A percentile compares a stretch with the other conserved stretches of the same genome.
These are phyloP conservation scores for Ophiognomonia clavigignenti-juglandacearum DNA, from an alignment of 2,329 filamentous ascomycete species.

Conservation along the genomic window DNA sequence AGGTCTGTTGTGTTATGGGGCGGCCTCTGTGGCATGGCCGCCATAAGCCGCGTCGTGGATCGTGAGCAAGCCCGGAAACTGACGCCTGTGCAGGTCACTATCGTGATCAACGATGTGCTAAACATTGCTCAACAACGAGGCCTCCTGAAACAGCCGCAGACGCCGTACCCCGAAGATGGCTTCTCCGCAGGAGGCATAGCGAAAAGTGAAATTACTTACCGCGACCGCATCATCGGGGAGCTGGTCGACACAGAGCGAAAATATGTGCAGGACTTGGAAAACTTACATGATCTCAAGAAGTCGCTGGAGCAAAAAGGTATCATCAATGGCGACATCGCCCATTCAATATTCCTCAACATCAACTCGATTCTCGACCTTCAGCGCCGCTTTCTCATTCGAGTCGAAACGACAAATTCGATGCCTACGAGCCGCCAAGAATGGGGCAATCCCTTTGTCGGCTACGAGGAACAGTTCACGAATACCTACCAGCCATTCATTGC, in stretches of 20 bases:
- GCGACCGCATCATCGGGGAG: conserved; percentile 87
- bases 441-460: conserved; percentile 84
- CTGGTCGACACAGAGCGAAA: conserved; percentile 93
- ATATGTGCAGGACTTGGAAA: conserved; percentile 95
- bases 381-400: conserved; percentile 86
- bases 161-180: conserved; percentile 49
- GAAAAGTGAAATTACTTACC: conserved; percentile 60
- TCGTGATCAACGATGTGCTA: conserved; percentile 87
- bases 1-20: background rate
- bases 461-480: conserved; percentile 74
- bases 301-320: conserved; percentile 81
- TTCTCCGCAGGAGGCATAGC: background rate
- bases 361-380: conserved; percentile 95
- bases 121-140: conserved; percentile 79
- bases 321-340: conserved; percentile 82
- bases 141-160: conserved; percentile 53
- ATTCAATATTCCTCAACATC: conserved; percentile 95
- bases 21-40: background rate
- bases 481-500: conserved; percentile 97
- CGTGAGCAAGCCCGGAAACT: background rate
- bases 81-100: conserved; percentile 58
- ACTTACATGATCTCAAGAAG: conserved; percentile 87
- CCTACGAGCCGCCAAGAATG: conserved; percentile 76
- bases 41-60: too few species aligned
- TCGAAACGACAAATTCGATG: conserved; percentile 91